phyloP scores from a whole-genome alignment of 1,139 yeast genomes.

The Hansenula sp. region DNA sequence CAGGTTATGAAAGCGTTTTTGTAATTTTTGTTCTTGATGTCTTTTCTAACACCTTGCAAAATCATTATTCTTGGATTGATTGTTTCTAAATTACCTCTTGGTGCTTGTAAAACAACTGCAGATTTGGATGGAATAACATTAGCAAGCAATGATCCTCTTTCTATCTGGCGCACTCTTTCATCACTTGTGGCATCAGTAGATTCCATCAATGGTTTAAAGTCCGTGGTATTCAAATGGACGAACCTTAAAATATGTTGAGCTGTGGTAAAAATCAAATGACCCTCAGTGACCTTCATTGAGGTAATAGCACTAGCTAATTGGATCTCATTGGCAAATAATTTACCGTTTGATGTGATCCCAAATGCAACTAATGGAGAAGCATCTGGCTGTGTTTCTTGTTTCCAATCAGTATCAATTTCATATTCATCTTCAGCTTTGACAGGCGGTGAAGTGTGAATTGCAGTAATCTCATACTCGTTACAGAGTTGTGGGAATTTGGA shows the following conservation, averaged over 20 bases:
- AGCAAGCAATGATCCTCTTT: constrained; percentile 83
- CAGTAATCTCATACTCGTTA: constrained; percentile 52
- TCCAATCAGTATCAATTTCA: constrained; percentile 24
- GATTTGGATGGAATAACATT: constrained; percentile 80
- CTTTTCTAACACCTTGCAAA: constrained; percentile 72
- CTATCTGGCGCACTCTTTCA: constrained; percentile 85
- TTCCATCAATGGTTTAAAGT: constrained; percentile 31
- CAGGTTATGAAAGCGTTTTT: constrained; percentile 75
- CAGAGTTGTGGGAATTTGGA: constrained; percentile 68
- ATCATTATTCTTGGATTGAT: constrained; percentile 93
- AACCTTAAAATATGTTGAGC: constrained; percentile 84
- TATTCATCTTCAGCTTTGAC: constrained; percentile 25
- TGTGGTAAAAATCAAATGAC: constrained; percentile 78
- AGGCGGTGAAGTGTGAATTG: constrained; percentile 22
- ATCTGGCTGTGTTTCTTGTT: constrained; percentile 17
- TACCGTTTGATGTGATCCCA: constrained; percentile 74
- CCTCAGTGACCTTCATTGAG: constrained; percentile 70
- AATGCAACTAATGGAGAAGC: constrained; percentile 40
- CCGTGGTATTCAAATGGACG: constrained; percentile 57
- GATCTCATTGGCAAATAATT: constrained; percentile 59
- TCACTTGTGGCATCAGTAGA: constrained; percentile 42
- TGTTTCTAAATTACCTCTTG: constrained; percentile 94
- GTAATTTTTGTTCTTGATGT: constrained; percentile 56
- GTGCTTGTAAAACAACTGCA: constrained; percentile 86
- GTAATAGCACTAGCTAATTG: constrained; percentile 79